phyloP scores from a whole-genome alignment of 495 filamentous ascomycete species.

The Massariosphaeria phaeospora region DNA sequence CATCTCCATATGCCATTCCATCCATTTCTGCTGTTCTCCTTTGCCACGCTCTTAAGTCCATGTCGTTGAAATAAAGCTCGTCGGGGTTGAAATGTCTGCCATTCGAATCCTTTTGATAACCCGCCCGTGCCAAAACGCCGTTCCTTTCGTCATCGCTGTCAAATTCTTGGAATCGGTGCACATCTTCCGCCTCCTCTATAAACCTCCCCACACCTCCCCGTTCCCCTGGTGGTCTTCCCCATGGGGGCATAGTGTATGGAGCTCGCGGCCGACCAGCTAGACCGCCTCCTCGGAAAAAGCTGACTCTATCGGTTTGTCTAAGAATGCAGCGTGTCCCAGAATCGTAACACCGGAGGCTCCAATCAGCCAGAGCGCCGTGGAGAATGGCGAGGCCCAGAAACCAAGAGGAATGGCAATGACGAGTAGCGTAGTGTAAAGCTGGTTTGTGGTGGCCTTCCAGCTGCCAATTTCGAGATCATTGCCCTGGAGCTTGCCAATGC shows the following conservation, averaged over 20 bases:
- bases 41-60: conserved; percentile 34
- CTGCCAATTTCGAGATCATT: conserved; percentile 81
- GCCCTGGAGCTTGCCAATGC: conserved; percentile 82
- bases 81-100: conserved; percentile 27
- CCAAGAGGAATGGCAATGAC: conserved; percentile 76
- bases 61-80: conserved; percentile 34
- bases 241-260: conserved; percentile 90
- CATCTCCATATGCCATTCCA: conserved; percentile 26
- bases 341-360: conserved; percentile 88
- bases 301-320: conserved; percentile 99
- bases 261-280: conserved; percentile 99
- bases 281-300: conserved; percentile 99
- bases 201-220: conserved; percentile 52
- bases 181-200: conserved; percentile 47
- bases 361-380: conserved; percentile 86
- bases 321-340: conserved; percentile 87
- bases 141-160: conserved; percentile 31
- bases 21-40: conserved; percentile 16
- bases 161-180: conserved; percentile 32
- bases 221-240: conserved; percentile 97
- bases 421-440: conserved; percentile 87
- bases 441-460: conserved; percentile 77
- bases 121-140: conserved; percentile 26
- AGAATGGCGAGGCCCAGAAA: conserved; percentile 73
- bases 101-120: conserved; percentile 16